Conservation (phyloP, 2,329 filamentous ascomycete species). For the Rhynchosporium secalis region DNA sequence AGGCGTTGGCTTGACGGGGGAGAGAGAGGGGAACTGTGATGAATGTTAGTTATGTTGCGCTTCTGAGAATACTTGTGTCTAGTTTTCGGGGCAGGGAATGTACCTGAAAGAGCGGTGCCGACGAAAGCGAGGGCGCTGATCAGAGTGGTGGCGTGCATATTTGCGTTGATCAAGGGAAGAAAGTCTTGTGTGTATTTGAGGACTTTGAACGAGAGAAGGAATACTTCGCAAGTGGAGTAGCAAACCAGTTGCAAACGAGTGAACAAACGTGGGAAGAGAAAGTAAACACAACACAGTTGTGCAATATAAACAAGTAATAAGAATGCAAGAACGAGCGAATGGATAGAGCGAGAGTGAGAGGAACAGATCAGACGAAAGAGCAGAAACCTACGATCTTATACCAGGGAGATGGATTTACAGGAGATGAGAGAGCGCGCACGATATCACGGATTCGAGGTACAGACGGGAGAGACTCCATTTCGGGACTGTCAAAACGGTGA, state of each 20-base stretch:
- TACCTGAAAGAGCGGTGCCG: slow-evolving; percentile 17
- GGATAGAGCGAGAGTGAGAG: neutral
- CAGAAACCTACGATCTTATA: neutral
- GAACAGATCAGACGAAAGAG: slow-evolving; percentile 2
- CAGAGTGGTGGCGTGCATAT: slow-evolving; percentile 7
- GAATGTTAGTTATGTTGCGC: neutral
- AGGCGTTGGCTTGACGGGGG: slow-evolving; percentile 41
- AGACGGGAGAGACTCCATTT: neutral
- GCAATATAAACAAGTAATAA: neutral
- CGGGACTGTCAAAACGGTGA: slow-evolving; percentile 4
- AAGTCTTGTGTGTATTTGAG: neutral
- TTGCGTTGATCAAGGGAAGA: neutral
- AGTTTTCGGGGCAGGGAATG: neutral
- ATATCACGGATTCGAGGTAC: neutral
- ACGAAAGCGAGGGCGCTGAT: slow-evolving; percentile 7
- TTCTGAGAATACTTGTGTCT: neutral
- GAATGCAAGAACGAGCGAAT: slow-evolving; percentile 1
- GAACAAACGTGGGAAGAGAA: neutral
- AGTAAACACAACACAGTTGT: slow-evolving; percentile 9
- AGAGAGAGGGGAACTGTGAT: slow-evolving; percentile 6
- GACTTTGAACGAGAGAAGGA: neutral
- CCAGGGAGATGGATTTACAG: no score
- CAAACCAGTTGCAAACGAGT: slow-evolving; percentile 15
- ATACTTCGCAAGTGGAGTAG: neutral
- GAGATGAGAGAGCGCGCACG: neutral